Evolutionary conservation across 2,329 filamentous ascomycete species (phyloP).

Genomic region (Meredithiella fracta): DNA sequence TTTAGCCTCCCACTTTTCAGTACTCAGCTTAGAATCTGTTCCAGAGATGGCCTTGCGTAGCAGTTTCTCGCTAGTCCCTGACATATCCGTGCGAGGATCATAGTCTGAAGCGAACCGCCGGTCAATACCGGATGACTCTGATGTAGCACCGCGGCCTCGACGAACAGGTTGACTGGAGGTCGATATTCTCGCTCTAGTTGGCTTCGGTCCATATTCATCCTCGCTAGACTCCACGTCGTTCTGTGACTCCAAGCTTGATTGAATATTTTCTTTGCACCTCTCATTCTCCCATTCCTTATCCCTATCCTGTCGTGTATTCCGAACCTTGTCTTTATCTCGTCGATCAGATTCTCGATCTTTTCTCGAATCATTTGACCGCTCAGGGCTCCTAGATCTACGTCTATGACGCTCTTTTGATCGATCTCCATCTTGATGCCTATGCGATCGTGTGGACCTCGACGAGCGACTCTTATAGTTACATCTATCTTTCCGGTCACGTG

Average conservation of each 20-base stretch:
- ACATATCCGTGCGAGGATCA: constrained; percentile 35
- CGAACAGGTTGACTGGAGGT: constrained; percentile 22
- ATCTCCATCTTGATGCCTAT: not conserved
- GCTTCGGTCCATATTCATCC: constrained; percentile 8
- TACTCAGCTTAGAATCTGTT: too few species aligned
- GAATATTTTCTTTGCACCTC: too few species aligned
- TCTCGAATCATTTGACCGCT: not conserved
- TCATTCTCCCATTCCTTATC: not conserved
- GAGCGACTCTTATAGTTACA: too few species aligned
- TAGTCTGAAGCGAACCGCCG: constrained; percentile 57
- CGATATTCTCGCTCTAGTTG: not conserved
- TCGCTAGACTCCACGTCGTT: constrained; percentile 1
- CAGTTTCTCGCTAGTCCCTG: not conserved
- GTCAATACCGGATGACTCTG: constrained; percentile 54
- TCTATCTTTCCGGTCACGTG: not conserved
- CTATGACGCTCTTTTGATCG: not conserved
- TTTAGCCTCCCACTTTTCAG: constrained; percentile 50
- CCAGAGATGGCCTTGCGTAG: not conserved
- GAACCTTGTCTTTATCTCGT: not conserved
- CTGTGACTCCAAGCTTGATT: too few species aligned
- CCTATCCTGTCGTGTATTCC: not conserved
- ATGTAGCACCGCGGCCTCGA: constrained; percentile 56
- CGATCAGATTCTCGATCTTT: not conserved
- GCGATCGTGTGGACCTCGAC: not conserved
- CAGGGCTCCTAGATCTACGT: not conserved